Evolutionary conservation across 2,329 filamentous ascomycete genomes (phyloP), one percentile per base, ranked within the genome.

Genomic region (Penicillium palitans): DNA sequence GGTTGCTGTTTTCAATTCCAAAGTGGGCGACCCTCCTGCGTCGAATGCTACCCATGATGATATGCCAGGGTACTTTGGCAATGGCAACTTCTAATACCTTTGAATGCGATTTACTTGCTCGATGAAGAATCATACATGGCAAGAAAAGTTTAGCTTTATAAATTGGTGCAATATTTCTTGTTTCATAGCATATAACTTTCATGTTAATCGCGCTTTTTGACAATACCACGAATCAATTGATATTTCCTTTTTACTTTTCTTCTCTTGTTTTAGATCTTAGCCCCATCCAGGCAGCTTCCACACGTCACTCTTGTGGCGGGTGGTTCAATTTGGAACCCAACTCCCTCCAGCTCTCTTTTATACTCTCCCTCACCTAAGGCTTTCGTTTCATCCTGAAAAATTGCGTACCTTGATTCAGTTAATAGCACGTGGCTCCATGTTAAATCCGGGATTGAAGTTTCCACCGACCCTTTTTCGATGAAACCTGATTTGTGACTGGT

Each of bases 321-420:
- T 46, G 37, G 65, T 57, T 57, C 44, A 24, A 37, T 67, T 67
- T 52, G 17, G n/a, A 66, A 67, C 24, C n/a, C 27, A 45, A 42
- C 62, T 45, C 27, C 49, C 33, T 46, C 58, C 33, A 40, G 52
- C 50, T 49, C 40, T 47, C 46, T 59, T 52, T 40, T 61, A 52
- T 52, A 55, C 45, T 29, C 37, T 40, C 24, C 40, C 33, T 47
- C 46, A 40, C n/a, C 27, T 19, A 53, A 57, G 29, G 21, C 25
- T 54, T 60, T 42, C 31, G 19, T 55, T 52, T 42, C 33, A 50
- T 55, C 44, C 46, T 53, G 13, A 40, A 35, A 35, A 35, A 59
- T 57, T 42, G 42, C 37, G 49, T 59, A 57, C 42, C 46, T 59
- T 55, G 55, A 61, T 53, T 47, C 49, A 57, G 25, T 49, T 40